Evolutionary conservation across 257 asterid species (phyloP).

Genomic region (Gentiana straminea): DNA sequence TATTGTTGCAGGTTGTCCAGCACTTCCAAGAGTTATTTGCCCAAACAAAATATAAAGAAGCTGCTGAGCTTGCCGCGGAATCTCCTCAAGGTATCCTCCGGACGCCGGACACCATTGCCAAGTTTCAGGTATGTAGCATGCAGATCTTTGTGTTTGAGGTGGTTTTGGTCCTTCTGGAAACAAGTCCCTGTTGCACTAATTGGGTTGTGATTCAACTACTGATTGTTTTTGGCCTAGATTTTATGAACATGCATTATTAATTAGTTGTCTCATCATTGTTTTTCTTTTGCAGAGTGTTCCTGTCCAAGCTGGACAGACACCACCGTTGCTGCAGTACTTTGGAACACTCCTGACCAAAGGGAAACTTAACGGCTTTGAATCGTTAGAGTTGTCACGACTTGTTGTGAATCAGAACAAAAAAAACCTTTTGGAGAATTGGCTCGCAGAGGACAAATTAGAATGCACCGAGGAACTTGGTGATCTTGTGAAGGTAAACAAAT

Average conservation of each 20-base stretch:
- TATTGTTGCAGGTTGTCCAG: slow-evolving; percentile 71
- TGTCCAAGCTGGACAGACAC: slow-evolving; percentile 99
- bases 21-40: slow-evolving; percentile 98
- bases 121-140: slow-evolving; percentile 64
- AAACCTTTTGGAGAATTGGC: slow-evolving; percentile 94
- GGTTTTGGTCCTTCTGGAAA: too few species aligned
- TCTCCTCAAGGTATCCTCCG: slow-evolving; percentile 99
- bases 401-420: slow-evolving; percentile 98
- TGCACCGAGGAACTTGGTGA: slow-evolving; percentile 99
- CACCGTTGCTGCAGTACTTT: slow-evolving; percentile 94
- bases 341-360: slow-evolving; percentile 93
- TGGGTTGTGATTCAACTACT: too few species aligned
- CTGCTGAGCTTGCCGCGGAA: slow-evolving; percentile 99
- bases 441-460: slow-evolving; percentile 97
- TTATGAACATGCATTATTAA: neutral
- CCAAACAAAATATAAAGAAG: slow-evolving; percentile 97
- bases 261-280: neutral
- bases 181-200: neutral
- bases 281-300: slow-evolving; percentile 75
- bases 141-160: neutral
- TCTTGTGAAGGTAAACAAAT: slow-evolving; percentile 73
- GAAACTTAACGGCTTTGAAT: slow-evolving; percentile 92
- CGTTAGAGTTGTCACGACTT: slow-evolving; percentile 90
- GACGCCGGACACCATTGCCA: slow-evolving; percentile 95
- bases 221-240: neutral